A percentile compares a stretch with the other conserved stretches of the same genome.
phyloP scores from a whole-genome alignment of 306 rosid species.

The Benincasa hispida region DNA sequence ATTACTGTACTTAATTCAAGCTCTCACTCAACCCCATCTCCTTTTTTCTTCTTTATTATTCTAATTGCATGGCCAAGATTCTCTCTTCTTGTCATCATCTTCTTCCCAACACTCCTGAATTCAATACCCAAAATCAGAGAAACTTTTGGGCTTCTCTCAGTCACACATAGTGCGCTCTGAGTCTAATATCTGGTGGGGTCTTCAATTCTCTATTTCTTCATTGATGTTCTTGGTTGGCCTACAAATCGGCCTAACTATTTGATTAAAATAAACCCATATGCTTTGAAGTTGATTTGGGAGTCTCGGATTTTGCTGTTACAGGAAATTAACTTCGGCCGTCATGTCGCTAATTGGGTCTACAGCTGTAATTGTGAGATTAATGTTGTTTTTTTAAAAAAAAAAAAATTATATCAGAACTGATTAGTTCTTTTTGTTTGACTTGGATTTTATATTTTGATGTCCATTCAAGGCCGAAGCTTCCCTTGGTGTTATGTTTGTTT shows the following conservation, averaged over 20 bases:
- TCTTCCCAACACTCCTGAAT: background rate
- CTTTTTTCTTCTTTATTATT: background rate
- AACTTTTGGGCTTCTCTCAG: background rate
- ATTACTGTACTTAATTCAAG: background rate
- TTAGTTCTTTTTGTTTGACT: constrained; percentile 6
- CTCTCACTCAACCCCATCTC: background rate
- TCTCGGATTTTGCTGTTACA: background rate
- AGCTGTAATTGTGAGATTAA: background rate
- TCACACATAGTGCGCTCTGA: constrained; percentile 4
- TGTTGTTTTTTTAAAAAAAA: background rate
- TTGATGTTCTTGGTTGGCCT: background rate
- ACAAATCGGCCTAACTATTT: background rate
- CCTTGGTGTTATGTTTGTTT: background rate
- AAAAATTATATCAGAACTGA: background rate
- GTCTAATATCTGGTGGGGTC: background rate
- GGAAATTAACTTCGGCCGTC: background rate
- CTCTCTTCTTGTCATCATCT: background rate
- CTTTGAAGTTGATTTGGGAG: background rate
- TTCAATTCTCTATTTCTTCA: background rate
- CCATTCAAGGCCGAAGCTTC: background rate
- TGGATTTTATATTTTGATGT: background rate
- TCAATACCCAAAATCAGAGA: background rate
- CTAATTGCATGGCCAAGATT: background rate
- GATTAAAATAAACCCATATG: background rate
- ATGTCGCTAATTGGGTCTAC: background rate